These are phyloP conservation scores for Passiflora organensis DNA, from an alignment of 345 rosid species.

Conservation along the genomic window DNA sequence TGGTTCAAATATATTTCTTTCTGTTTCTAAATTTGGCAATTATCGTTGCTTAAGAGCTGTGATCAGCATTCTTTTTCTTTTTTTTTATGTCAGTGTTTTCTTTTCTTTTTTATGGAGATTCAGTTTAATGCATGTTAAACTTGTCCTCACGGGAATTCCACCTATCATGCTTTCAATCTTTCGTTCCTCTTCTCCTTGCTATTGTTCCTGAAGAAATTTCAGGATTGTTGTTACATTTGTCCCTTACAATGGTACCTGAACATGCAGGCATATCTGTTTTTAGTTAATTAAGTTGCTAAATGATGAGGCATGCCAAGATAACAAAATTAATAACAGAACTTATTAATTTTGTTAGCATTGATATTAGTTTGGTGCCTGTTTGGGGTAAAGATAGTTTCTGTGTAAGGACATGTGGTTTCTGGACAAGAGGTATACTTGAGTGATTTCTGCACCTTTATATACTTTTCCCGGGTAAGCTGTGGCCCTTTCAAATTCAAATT, in stretches of 20 bases:
- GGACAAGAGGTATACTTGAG: neutral
- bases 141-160: neutral
- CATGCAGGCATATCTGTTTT: neutral
- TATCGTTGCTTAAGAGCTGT: neutral
- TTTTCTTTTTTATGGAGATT: neutral
- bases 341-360: neutral
- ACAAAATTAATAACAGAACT: neutral
- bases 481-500: slow-evolving; percentile 17
- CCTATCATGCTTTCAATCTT: neutral
- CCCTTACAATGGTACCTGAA: no score
- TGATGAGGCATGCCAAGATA: neutral
- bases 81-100: neutral
- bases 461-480: neutral
- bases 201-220: neutral
- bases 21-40: neutral
- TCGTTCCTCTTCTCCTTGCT: neutral
- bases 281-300: slow-evolving; percentile 3
- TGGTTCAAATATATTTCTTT: neutral
- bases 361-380: neutral
- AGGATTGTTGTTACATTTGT: neutral
- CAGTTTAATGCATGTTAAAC: no score
- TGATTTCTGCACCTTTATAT: neutral
- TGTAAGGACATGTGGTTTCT: neutral
- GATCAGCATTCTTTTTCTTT: slow-evolving; percentile 6
- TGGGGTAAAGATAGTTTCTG: neutral